Base-by-base conservation (phyloP, 1,284 basidiomycete genomes). In the Sanghuangporus baumii region DNA sequence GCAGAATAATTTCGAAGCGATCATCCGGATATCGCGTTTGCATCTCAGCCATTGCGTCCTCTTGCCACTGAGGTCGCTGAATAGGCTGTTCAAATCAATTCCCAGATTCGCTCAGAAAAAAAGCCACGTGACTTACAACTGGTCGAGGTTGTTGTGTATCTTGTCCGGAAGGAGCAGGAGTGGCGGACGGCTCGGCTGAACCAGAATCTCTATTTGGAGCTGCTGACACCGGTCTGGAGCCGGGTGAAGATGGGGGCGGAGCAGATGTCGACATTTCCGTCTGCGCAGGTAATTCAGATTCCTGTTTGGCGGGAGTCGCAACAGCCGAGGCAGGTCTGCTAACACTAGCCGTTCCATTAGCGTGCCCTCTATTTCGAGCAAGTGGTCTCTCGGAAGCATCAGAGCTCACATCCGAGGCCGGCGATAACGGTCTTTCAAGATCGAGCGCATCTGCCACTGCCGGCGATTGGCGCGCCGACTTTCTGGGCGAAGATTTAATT, bases 1-100 rank as follows among this genome's bases (percentile, higher is more conserved):
- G 81, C 20, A 85, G 76, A n/a, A 89, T 84, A 11, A 91, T 81
- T 66, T 90, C 88, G 70, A 98, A 94, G 59, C 76, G 84, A 72
- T 98, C 95, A 65, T 92, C 82, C 1, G 90, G 88, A 72, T 94
- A 96, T 74, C 81, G 84, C 14, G 74, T 73, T 70, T 89, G 86
- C 76, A 94, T 84, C 1, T 78, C 80, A 50, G 81, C 78, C 66
- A 89, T 81, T 5, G 89, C 87, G 36, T 72, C 70, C 26, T 78
- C 75, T 23, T 94, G 77, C 93, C 94, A 96, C 37, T 78, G 72
- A 0, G 94, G 94, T 41, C 82, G 79, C 74, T 84, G 31, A 20
- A 52, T 26, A n/a, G 65, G 57, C 61, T 63, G 66, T 31, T 47
- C 59, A 51, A 61, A 46, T 65, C 61, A 50, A 20, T 20, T 11